phyloP scores from a whole-genome alignment of 2,329 filamentous ascomycete species.

The Trichoderma pleuroti region DNA sequence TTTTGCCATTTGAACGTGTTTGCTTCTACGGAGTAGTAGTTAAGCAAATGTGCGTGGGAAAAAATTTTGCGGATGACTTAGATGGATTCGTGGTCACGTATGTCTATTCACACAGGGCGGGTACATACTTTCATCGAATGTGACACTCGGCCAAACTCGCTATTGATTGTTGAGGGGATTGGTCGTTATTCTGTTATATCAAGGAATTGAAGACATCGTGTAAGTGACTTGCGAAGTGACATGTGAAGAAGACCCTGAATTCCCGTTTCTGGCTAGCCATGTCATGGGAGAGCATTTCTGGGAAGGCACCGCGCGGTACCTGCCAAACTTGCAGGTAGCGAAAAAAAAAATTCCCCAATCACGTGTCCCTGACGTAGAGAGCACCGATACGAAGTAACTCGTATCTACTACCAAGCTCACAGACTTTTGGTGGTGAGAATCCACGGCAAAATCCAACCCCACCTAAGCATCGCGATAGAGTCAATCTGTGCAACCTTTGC shows the following conservation, averaged over 20 bases:
- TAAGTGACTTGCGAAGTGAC: not conserved
- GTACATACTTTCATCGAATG: too few species aligned
- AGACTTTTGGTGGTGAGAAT: not conserved
- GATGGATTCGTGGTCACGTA: too few species aligned
- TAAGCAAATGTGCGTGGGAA: too few species aligned
- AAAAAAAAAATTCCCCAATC: not conserved
- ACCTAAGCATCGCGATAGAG: not conserved
- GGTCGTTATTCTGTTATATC: not conserved
- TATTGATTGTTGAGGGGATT: not conserved
- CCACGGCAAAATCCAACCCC: not conserved
- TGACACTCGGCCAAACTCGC: not conserved
- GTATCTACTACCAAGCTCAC: not conserved
- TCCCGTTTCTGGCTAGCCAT: not conserved
- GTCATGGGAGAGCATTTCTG: not conserved
- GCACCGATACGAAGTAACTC: too few species aligned
- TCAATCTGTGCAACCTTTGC: not conserved
- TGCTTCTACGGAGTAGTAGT: too few species aligned
- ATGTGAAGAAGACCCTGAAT: not conserved
- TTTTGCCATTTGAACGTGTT: too few species aligned
- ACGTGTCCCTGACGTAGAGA: not conserved
- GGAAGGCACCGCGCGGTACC: too few species aligned
- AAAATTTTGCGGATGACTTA: too few species aligned
- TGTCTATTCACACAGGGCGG: too few species aligned
- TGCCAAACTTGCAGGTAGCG: not conserved
- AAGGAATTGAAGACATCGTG: not conserved